Conservation (phyloP, 2,329 filamentous ascomycete genomes). For the Tolypocladium tundrense region DNA sequence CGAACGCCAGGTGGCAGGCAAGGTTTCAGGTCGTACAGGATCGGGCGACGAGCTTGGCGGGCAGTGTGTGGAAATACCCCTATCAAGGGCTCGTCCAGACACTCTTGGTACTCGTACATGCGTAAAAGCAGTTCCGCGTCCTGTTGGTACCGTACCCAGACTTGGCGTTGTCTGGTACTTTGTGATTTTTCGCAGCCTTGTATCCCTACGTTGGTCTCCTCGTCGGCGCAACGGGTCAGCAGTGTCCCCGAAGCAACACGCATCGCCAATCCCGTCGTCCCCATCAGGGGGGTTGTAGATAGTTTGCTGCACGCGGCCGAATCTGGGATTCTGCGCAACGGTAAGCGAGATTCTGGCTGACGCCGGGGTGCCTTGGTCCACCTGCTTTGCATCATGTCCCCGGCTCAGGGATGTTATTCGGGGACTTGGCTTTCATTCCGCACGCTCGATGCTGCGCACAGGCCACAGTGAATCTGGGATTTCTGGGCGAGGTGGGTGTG, state of each 20-base stretch:
- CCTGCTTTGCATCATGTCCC: background rate
- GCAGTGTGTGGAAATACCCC: background rate
- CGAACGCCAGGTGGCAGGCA: background rate
- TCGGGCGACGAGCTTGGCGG: background rate
- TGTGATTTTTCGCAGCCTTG: too few relatives aligned
- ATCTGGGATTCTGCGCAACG: conserved; percentile 3
- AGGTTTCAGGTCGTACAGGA: conserved; percentile 1
- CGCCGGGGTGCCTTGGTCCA: background rate
- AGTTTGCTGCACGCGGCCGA: conserved; percentile 7
- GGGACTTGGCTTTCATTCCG: background rate
- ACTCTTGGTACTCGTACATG: background rate
- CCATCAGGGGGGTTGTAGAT: conserved; percentile 1
- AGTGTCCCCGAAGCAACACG: background rate
- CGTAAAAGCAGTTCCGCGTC: background rate
- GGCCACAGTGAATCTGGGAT: conserved; percentile 7
- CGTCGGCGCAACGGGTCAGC: background rate
- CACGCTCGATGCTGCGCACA: conserved; percentile 5
- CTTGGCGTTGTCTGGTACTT: background rate
- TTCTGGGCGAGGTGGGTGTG: background rate
- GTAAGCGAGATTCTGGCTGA: conserved; percentile 2
- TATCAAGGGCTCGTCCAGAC: background rate
- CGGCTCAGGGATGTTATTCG: background rate
- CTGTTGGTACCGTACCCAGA: background rate
- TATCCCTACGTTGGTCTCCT: background rate
- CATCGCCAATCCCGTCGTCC: background rate